phyloP scores from a whole-genome alignment of 129 eudicot species.

The Tagetes erecta region DNA sequence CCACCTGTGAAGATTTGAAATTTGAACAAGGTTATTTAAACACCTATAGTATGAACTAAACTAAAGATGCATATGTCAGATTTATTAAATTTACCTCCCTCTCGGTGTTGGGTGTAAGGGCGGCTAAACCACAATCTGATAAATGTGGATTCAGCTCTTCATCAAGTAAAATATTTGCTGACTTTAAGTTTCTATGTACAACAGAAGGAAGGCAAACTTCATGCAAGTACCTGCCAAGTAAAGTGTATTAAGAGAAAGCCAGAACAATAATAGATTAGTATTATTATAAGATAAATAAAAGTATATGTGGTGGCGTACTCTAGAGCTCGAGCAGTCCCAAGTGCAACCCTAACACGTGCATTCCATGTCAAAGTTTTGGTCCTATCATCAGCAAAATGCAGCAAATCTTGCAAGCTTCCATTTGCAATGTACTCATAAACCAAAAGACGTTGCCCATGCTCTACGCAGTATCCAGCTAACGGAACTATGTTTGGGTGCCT shows the following conservation, averaged over 20 bases:
- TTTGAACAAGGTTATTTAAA: constrained; percentile 15
- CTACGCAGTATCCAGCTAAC: constrained; percentile 82
- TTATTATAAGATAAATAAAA: neutral
- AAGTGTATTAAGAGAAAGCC: constrained; percentile 1
- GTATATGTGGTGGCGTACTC: constrained; percentile 54
- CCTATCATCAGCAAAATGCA: constrained; percentile 83
- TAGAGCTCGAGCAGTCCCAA: constrained; percentile 96
- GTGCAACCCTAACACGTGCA: constrained; percentile 95
- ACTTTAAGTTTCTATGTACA: constrained; percentile 94
- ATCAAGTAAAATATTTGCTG: constrained; percentile 92
- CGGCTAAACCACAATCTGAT: constrained; percentile 93
- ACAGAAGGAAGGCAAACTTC: constrained; percentile 98
- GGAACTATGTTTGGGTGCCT: constrained; percentile 89
- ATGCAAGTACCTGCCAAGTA: constrained; percentile 79
- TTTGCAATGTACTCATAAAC: constrained; percentile 81
- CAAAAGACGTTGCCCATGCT: constrained; percentile 94
- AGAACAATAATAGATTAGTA: neutral
- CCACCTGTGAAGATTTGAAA: constrained; percentile 46
- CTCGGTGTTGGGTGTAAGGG: constrained; percentile 90
- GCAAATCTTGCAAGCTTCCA: constrained; percentile 92
- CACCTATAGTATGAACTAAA: neutral
- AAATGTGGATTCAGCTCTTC: constrained; percentile 95
- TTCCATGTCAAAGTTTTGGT: constrained; percentile 80
- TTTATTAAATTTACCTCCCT: constrained; percentile 56
- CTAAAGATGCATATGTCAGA: constrained; percentile 5